Evolutionary conservation across 257 asterid genomes (phyloP), one percentile per base, ranked within the genome.

Genomic region (Buddleja alternifolia): DNA sequence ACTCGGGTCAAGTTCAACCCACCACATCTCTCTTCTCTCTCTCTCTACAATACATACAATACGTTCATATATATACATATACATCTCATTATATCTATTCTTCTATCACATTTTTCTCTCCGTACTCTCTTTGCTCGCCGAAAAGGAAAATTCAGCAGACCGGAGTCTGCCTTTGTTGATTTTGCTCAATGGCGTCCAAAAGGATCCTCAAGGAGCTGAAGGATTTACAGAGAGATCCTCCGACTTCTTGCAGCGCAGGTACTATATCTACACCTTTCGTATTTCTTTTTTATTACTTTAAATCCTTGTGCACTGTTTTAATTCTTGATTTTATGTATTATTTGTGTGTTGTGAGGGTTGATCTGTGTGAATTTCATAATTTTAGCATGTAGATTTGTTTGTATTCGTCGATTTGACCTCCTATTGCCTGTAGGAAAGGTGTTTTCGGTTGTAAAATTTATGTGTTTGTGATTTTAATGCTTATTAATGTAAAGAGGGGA

Each of bases 191-290:
- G 95, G 90, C 95, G 74, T 88, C 92, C 66, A 88, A 88, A 61
- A 81, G 95, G 78, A 88, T 88, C 71, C 68, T 83, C 86, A 88
- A 88, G 78, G 92, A 88, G 77, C n/a, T n/a, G n/a, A n/a, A n/a
- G n/a, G n/a, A n/a, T n/a, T n/a, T n/a, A n/a, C n/a, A n/a, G n/a
- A n/a, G n/a, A n/a, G n/a, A n/a, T n/a, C n/a, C n/a, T n/a, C n/a
- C n/a, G n/a, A n/a, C n/a, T n/a, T n/a, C n/a, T n/a, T n/a, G n/a
- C n/a, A n/a, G n/a, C n/a, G n/a, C n/a, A n/a, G n/a, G n/a, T n/a
- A n/a, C n/a, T n/a, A 14, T 19, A 25, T 48, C 21, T 24, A 2
- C 21, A 2, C 54, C 0, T 24, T 65, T 23, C 24, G 16, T 51
- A 2, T 45, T 70, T 45, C 3, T n/a, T 14, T 55, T 69, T 11